These are phyloP conservation scores for Lobosporangium transversale DNA, from an alignment of 192 early-diverging fungal genomes.

Conservation along the genomic window DNA sequence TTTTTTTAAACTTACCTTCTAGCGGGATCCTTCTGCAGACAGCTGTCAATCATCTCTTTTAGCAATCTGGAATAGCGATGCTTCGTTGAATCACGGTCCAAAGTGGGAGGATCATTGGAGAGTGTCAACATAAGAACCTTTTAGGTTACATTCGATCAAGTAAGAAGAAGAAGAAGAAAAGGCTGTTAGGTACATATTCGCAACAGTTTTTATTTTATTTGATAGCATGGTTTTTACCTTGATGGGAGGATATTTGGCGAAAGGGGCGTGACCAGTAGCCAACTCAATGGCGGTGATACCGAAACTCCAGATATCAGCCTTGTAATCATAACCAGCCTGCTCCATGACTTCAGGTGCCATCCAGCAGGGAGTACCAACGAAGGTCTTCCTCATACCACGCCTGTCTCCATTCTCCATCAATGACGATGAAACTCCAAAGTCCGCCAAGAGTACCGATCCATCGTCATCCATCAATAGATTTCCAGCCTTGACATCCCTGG, in stretches of 20 bases:
- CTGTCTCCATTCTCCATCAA: constrained; percentile 73
- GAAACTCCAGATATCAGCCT: constrained; percentile 93
- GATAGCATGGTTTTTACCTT: constrained; percentile 72
- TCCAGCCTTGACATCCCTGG: constrained; percentile 76
- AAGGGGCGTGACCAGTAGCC: constrained; percentile 88
- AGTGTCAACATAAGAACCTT: constrained; percentile 90
- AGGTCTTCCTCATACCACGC: constrained; percentile 69
- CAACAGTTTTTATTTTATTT: too few species aligned
- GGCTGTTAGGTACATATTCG: neutral
- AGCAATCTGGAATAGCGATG: constrained; percentile 81
- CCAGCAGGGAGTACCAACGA: constrained; percentile 79
- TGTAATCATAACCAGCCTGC: constrained; percentile 87
- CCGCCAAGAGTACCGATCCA: constrained; percentile 69
- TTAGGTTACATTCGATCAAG: too few species aligned
- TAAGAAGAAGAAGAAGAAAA: neutral
- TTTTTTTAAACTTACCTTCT: constrained; percentile 61
- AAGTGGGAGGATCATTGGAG: constrained; percentile 85
- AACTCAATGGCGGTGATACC: constrained; percentile 89
- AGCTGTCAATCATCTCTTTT: constrained; percentile 89
- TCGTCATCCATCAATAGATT: constrained; percentile 75
- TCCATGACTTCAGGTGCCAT: constrained; percentile 92
- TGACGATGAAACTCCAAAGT: constrained; percentile 77
- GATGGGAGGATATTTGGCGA: constrained; percentile 87
- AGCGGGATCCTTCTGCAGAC: constrained; percentile 81
- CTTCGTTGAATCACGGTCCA: constrained; percentile 77